phyloP scores from a whole-genome alignment of 2,329 filamentous ascomycete genomes.

The Colletotrichum tropicale region DNA sequence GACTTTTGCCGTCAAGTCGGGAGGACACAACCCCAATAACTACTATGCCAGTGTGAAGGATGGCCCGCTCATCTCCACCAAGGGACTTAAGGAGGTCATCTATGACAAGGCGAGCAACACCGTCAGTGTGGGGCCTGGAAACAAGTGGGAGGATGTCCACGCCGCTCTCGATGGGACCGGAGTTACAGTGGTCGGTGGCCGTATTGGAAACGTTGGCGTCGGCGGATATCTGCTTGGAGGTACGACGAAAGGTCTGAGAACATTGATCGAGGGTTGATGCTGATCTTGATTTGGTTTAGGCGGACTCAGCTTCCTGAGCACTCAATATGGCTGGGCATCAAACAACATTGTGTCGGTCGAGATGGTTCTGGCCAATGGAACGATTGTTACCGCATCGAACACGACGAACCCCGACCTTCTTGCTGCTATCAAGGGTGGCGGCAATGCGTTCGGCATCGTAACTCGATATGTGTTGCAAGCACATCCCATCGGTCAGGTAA shows the following conservation, averaged over 20 bases:
- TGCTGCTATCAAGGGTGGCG: conserved; percentile 58
- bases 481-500: conserved; percentile 35
- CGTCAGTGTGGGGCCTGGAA: conserved; percentile 50
- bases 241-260: conserved; percentile 18
- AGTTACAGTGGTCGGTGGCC: conserved; percentile 46
- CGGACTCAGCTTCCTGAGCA: conserved; percentile 55
- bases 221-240: conserved; percentile 58
- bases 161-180: conserved; percentile 43
- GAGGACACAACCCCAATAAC: conserved; percentile 62
- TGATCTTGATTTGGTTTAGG: conserved; percentile 27
- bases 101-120: conserved; percentile 39
- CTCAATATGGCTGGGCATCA: conserved; percentile 54
- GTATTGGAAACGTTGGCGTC: conserved; percentile 52
- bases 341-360: conserved; percentile 54
- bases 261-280: not conserved
- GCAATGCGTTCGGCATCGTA: conserved; percentile 61
- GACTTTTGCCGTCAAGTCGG: conserved; percentile 59
- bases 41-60: conserved; percentile 54
- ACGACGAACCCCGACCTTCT: conserved; percentile 52
- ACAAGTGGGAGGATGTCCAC: conserved; percentile 46
- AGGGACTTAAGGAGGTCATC: conserved; percentile 43
- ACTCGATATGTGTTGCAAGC: conserved; percentile 49
- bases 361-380: conserved; percentile 56
- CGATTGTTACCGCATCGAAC: conserved; percentile 48
- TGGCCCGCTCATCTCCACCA: conserved; percentile 54